Conservation (phyloP, 176 grass and related monocot genomes). For the Avena eriantha region DNA sequence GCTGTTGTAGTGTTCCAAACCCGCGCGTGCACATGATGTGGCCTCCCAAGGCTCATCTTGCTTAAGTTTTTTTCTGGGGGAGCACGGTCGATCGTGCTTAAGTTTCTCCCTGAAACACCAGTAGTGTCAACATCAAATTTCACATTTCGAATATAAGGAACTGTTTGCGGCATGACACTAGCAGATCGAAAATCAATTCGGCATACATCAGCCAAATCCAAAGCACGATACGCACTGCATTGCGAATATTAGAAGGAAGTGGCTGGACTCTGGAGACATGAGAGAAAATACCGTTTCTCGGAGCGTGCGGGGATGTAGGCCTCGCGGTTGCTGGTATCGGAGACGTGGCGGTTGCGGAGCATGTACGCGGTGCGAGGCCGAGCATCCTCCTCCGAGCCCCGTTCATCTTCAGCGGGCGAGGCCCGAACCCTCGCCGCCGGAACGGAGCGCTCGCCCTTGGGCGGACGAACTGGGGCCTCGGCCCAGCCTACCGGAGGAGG, state of each 20-base stretch:
- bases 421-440: too few relatives aligned
- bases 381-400: too few relatives aligned
- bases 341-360: not conserved
- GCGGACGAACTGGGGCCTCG: not conserved
- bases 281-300: not conserved
- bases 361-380: not conserved
- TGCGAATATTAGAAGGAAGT: too few relatives aligned
- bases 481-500: not conserved
- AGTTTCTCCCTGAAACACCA: not conserved
- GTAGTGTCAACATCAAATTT: not conserved
- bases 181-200: too few relatives aligned
- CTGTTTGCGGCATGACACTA: too few relatives aligned
- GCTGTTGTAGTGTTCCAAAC: not conserved
- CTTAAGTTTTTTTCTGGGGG: not conserved
- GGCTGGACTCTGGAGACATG: too few relatives aligned
- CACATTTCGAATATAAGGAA: not conserved
- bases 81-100: not conserved
- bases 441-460: too few relatives aligned
- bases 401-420: too few relatives aligned
- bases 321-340: not conserved
- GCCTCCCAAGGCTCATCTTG: not conserved
- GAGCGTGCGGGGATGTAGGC: not conserved
- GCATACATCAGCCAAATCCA: too few relatives aligned
- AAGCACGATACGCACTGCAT: too few relatives aligned
- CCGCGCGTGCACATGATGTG: not conserved